Percentiles rank a stretch among this genome's conserved stretches.
Conservation (phyloP, 1,139 yeast species). For the Diutina sp. region DNA sequence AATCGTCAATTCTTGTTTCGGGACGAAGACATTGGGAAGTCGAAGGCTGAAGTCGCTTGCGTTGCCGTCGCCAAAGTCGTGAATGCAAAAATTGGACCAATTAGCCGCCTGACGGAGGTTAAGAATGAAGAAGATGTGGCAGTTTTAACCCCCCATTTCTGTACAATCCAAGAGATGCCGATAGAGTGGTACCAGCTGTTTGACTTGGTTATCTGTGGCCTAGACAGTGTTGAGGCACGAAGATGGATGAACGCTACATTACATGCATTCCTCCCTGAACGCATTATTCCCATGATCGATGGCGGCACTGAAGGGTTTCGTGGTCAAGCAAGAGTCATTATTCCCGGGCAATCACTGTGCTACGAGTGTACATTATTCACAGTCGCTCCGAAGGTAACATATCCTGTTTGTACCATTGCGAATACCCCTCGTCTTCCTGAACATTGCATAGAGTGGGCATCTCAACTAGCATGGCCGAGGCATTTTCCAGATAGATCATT, state of each 20-base stretch:
- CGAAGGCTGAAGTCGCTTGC: slow-evolving; percentile 78
- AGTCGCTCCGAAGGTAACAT: slow-evolving; percentile 56
- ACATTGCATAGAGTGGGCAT: slow-evolving; percentile 91
- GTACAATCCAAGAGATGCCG: slow-evolving; percentile 62
- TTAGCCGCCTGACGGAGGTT: not conserved
- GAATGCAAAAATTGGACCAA: slow-evolving; percentile 5
- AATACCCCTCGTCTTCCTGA: slow-evolving; percentile 89
- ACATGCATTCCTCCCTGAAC: slow-evolving; percentile 40
- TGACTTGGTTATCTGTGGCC: slow-evolving; percentile 69
- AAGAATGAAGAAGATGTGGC: not conserved
- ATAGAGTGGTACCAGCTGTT: slow-evolving; percentile 57
- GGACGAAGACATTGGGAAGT: slow-evolving; percentile 56
- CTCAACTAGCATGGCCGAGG: slow-evolving; percentile 63
- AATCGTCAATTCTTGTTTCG: slow-evolving; percentile 85
- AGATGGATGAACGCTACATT: slow-evolving; percentile 82
- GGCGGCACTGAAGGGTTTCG: slow-evolving; percentile 95
- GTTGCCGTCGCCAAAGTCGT: slow-evolving; percentile 38
- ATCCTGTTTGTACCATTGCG: slow-evolving; percentile 90
- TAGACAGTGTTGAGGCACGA: slow-evolving; percentile 84
- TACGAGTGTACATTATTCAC: slow-evolving; percentile 85
- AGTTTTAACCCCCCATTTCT: slow-evolving; percentile 42
- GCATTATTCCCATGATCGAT: slow-evolving; percentile 72
- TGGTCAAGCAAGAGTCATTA: slow-evolving; percentile 81
- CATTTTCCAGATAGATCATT: slow-evolving; percentile 31
- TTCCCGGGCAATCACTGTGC: slow-evolving; percentile 80